Evolutionary conservation across 805 yeast genomes (phyloP).

Genomic region (Yamadazyma akitaensis): DNA sequence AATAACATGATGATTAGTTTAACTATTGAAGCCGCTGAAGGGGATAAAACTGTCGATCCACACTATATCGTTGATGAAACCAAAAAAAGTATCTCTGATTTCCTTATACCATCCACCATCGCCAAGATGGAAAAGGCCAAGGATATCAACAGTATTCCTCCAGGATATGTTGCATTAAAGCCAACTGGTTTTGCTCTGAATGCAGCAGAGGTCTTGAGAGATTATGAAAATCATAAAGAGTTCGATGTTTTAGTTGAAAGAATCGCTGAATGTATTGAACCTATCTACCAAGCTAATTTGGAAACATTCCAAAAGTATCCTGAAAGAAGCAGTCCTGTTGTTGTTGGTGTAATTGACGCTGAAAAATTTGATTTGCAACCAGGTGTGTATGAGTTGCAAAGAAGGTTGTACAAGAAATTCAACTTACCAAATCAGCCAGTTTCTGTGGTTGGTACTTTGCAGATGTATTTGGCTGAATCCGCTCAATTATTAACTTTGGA

Average conservation of each 20-base stretch:
- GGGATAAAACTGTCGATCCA: slow-evolving; percentile 60
- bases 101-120: slow-evolving; percentile 69
- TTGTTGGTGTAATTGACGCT: slow-evolving; percentile 83
- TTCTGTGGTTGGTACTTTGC: slow-evolving; percentile 86
- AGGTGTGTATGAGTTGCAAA: slow-evolving; percentile 88
- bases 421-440: slow-evolving; percentile 58
- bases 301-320: slow-evolving; percentile 52
- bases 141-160: slow-evolving; percentile 67
- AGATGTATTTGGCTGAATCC: slow-evolving; percentile 81
- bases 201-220: slow-evolving; percentile 68
- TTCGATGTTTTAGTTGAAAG: slow-evolving; percentile 63
- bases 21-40: slow-evolving; percentile 91
- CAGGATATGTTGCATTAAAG: slow-evolving; percentile 90
- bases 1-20: slow-evolving; percentile 93
- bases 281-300: slow-evolving; percentile 51
- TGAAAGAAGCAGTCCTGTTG: slow-evolving; percentile 65
- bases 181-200: slow-evolving; percentile 85
- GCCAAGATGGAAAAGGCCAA: slow-evolving; percentile 47
- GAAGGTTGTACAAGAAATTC: slow-evolving; percentile 70
- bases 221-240: slow-evolving; percentile 43
- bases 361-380: slow-evolving; percentile 85
- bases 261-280: slow-evolving; percentile 61
- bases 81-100: slow-evolving; percentile 59
- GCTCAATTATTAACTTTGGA: slow-evolving; percentile 59
- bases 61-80: slow-evolving; percentile 61